Evolutionary conservation across 768 basidiomycete genomes (phyloP).

Genomic region (Hortiboletus flavorubellus): DNA sequence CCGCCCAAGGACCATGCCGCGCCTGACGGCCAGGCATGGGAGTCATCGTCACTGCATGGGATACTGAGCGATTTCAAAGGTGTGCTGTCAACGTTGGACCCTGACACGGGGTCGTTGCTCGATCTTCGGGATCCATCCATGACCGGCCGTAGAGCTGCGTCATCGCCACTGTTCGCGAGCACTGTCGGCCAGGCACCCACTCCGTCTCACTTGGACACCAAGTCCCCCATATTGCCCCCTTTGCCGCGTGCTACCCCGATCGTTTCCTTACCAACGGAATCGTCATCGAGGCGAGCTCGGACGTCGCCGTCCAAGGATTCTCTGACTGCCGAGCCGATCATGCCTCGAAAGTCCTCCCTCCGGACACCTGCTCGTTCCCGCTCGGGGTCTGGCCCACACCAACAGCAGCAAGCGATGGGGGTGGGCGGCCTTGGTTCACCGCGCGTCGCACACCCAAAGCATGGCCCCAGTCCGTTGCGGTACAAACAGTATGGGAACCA

Average conservation of each 20-base stretch:
- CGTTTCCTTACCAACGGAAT: conserved; percentile 24
- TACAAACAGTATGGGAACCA: conserved; percentile 38
- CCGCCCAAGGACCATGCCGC: conserved; percentile 29
- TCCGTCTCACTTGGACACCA: conserved; percentile 17
- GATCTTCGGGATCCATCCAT: conserved; percentile 67
- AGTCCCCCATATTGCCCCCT: conserved; percentile 19
- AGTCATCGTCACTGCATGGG: conserved; percentile 46
- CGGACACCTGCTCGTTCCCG: conserved; percentile 31
- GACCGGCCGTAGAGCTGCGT: conserved; percentile 44
- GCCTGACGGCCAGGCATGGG: conserved; percentile 36
- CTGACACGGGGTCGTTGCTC: conserved; percentile 47
- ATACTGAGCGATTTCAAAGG: conserved; percentile 73
- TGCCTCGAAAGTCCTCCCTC: conserved; percentile 31
- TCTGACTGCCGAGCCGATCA: conserved; percentile 39
- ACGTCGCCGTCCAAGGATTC: conserved; percentile 47
- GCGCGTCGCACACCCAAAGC: conserved; percentile 33
- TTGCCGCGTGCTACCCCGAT: conserved; percentile 18
- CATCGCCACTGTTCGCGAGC: conserved; percentile 37
- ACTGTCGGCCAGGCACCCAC: conserved; percentile 30
- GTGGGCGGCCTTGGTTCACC: conserved; percentile 26
- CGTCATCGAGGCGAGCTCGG: conserved; percentile 23
- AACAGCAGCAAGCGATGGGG: conserved; percentile 21
- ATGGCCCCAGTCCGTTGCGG: conserved; percentile 43
- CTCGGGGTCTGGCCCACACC: conserved; percentile 28
- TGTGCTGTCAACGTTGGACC: conserved; percentile 64